Evolutionary conservation across 257 asterid species (phyloP), one percentile per base, ranked within the genome.

Genomic region (Echium plantagineum): DNA sequence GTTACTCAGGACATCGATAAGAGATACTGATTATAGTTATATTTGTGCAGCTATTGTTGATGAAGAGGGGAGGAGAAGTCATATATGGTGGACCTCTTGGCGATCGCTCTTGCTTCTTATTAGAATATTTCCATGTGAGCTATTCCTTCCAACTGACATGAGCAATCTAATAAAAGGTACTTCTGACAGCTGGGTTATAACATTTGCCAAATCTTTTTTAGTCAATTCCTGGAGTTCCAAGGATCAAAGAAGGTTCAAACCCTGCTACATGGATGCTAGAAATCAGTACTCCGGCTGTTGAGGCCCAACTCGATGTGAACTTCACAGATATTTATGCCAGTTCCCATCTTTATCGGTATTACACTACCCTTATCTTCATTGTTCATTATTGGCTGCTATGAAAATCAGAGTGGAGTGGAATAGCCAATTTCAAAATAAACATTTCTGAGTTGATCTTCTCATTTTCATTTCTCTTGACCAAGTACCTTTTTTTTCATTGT

Each of bases 241-340:
- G 63, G 69, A 81, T 85, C 75, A 79, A 77, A 74, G 94, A 84
- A 68, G 97, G 89, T 58, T 58, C 42, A 18, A 90, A 90, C 70
- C 97, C 97, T 47, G 96, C 95, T 49, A 87, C 95, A 3, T 90
- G 96, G 95, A 87, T 90, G 97, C 68, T 90, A 60, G 96, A 90
- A 1, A 65, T 90, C 71, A 83, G 79, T 57, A 72, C 89, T 55
- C 81, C 83, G 47, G 75, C 97, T 3, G 67, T 86, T 32, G 95
- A 89, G 64, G 70, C 93, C 56, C 90, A 79, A 62, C 86, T 89
- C 15, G 68, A 74, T 12, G 84, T 90, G 28, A 89, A 90, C 63
- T 90, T 85, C 55, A 89, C 87, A 16, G 81, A 87, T 61, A 74
- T 81, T 32, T 90, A 81, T 60, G 76, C 81, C 49, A 77, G 72